Evolutionary conservation across 2,329 filamentous ascomycete species (phyloP), one percentile per base, ranked within the genome.

Genomic region (Colletotrichum sidae): DNA sequence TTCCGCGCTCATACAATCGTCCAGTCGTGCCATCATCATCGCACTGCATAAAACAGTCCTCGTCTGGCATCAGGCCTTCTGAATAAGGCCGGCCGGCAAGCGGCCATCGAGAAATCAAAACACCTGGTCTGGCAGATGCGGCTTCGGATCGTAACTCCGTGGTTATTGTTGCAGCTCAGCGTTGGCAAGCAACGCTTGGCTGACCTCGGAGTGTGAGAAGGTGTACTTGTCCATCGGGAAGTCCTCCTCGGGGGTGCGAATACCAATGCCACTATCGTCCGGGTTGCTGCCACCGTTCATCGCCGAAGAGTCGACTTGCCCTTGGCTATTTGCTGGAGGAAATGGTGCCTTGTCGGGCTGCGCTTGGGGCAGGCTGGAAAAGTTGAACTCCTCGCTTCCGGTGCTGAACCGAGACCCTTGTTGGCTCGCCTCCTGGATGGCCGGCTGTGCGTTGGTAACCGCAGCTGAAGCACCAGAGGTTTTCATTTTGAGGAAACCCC

Each of bases 251-350:
- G 88, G 88, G 5, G 88, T 90, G 55, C 87, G 80, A 70, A 93
- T 90, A 37, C 90, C 90, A 66, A 93, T 93, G 2, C 90, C 91
- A 71, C 91, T 93, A 69, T 93, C 91, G 69, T 93, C 91, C 3
- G 74, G 64, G 45, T 66, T 69, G 53, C 76, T 81, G 9, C 71
- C 71, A 46, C 79, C 78, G 62, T 84, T 83, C 63, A 80, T 72
- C 33, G 83, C 81, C 50, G 81, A 69, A 6, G 61, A 75, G 4
- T 76, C 73, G 67, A 80, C 80, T 72, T 86, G 78, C 71, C 78
- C 80, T 69, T 80, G 77, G 47, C 69, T 83, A 67, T 71, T 77
- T 25, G 75, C 73, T 4, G 82, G 77, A 2, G 79, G 84, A 60
- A 88, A 87, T 1, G 84, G 83, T 0, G 85, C 84, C 12, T 78